phyloP scores from a whole-genome alignment of 192 early-diverging fungal species.

The Kickxella alabastrina region DNA sequence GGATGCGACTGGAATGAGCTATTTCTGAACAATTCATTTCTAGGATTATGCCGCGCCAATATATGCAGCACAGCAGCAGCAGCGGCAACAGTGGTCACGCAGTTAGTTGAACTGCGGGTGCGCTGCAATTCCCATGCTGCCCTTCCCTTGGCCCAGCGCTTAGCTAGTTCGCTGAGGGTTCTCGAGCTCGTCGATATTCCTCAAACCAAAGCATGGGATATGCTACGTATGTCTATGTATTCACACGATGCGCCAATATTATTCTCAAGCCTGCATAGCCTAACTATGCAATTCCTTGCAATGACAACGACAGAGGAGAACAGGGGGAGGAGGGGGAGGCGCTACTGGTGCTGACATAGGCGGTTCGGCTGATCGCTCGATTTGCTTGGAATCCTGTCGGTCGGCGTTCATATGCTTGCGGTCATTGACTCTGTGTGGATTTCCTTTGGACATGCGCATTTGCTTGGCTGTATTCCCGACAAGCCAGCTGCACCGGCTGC shows the following conservation, averaged over 20 bases:
- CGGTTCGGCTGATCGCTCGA: no score
- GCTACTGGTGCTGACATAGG: background rate
- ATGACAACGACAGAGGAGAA: no score
- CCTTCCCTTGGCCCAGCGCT: background rate
- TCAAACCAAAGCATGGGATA: background rate
- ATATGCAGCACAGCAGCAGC: no score
- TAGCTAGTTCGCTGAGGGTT: background rate
- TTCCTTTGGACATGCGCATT: background rate
- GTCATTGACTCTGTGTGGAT: background rate
- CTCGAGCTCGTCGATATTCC: conserved; percentile 11
- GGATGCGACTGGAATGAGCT: no score
- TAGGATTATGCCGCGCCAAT: no score
- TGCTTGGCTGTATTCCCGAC: background rate
- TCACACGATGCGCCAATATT: background rate
- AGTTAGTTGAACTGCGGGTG: no score
- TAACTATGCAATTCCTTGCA: conserved; percentile 6
- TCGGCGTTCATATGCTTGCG: background rate
- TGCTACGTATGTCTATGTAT: background rate
- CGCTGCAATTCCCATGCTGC: background rate
- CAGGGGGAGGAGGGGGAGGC: no score
- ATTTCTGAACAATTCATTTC: no score
- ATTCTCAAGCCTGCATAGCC: conserved; percentile 3
- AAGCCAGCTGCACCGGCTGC: background rate
- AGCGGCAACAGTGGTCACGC: no score
- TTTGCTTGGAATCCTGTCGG: no score